phyloP scores from a whole-genome alignment of 495 filamentous ascomycete species.

The Pseudotulostoma volvatum region DNA sequence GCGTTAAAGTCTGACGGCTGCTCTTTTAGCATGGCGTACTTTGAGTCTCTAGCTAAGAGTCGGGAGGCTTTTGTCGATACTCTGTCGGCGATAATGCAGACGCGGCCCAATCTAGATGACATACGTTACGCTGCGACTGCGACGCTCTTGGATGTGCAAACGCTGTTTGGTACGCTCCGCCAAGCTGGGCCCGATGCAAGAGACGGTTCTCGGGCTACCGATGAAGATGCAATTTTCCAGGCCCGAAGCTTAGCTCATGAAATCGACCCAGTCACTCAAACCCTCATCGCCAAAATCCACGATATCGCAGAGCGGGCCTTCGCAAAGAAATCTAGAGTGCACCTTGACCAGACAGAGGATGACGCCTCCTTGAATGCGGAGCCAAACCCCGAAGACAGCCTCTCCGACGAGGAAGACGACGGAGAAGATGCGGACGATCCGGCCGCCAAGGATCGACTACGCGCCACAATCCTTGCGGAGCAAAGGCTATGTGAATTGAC shows the following conservation, averaged over 20 bases:
- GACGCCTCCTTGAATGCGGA: conserved; percentile 38
- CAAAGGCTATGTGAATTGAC: conserved; percentile 70
- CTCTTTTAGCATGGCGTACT: conserved; percentile 35
- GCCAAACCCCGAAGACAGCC: conserved; percentile 23
- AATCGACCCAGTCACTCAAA: conserved; percentile 38
- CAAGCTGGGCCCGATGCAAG: conserved; percentile 22
- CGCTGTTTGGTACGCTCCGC: conserved; percentile 60
- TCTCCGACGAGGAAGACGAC: conserved; percentile 42
- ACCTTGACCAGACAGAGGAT: conserved; percentile 52
- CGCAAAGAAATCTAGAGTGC: conserved; percentile 49
- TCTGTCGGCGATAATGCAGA: conserved; percentile 46
- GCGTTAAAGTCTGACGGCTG: conserved; percentile 23
- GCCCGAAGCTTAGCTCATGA: conserved; percentile 48
- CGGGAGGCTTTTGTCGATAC: conserved; percentile 38
- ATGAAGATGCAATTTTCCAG: conserved; percentile 32
- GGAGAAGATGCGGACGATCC: conserved; percentile 35
- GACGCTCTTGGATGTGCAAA: conserved; percentile 61
- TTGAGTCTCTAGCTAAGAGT: conserved; percentile 27
- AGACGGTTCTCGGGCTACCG: conserved; percentile 19
- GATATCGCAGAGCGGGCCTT: conserved; percentile 54
- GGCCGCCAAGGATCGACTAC: conserved; percentile 34
- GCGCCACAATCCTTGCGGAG: conserved; percentile 53
- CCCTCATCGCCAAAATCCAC: conserved; percentile 56
- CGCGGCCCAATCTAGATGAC: conserved; percentile 45
- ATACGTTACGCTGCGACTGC: conserved; percentile 60